phyloP scores from a whole-genome alignment of 1,139 yeast species.

The Saccharomycopsis crataegensis region DNA sequence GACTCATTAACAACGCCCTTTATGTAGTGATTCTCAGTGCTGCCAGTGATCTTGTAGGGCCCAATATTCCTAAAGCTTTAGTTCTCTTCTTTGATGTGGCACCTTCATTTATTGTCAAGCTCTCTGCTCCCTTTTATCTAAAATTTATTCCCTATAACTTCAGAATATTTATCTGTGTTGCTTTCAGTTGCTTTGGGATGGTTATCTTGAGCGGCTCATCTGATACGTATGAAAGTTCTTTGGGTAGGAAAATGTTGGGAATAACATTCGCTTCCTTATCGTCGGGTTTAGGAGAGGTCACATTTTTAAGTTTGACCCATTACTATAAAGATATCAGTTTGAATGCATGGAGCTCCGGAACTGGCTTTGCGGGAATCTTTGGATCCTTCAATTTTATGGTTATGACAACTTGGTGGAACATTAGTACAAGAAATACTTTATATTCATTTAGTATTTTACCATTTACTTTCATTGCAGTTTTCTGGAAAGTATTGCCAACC shows the following conservation, averaged over 20 bases:
- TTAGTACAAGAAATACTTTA: conserved; percentile 40
- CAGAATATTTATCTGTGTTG: conserved; percentile 51
- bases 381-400: conserved; percentile 61
- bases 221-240: conserved; percentile 11
- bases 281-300: conserved; percentile 85
- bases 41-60: conserved; percentile 86
- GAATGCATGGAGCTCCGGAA: conserved; percentile 88
- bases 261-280: conserved; percentile 76
- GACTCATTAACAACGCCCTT: conserved; percentile 77
- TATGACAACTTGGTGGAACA: conserved; percentile 45
- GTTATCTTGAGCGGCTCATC: conserved; percentile 38
- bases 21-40: conserved; percentile 90
- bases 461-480: conserved; percentile 34
- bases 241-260: conserved; percentile 47
- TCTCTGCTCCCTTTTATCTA: conserved; percentile 71
- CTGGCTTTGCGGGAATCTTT: conserved; percentile 88
- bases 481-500: conserved; percentile 31
- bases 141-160: conserved; percentile 52
- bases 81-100: conserved; percentile 81
- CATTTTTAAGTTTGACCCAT: conserved; percentile 82
- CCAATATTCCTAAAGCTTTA: conserved; percentile 73
- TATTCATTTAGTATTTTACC: conserved; percentile 43
- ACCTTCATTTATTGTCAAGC: conserved; percentile 70
- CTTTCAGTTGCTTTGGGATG: conserved; percentile 71
- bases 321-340: conserved; percentile 51